Conservation (phyloP, 495 filamentous ascomycete species). For the Rhizodiscina lignyota region DNA sequence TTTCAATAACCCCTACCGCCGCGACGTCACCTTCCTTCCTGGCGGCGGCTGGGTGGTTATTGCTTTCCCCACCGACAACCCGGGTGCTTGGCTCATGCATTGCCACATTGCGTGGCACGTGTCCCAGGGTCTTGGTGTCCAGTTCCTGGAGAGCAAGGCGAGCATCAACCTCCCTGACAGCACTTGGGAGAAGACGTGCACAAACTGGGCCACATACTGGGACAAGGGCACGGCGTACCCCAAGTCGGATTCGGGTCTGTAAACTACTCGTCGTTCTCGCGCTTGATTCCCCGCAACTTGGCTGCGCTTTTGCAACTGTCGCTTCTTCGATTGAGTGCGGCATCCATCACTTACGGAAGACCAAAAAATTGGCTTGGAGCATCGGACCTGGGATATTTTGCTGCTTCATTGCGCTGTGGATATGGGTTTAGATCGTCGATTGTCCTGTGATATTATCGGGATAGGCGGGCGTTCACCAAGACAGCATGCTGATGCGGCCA, state of each 20-base stretch:
- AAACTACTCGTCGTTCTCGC: too few species aligned
- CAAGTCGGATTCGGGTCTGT: slow-evolving; percentile 2
- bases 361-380: too few species aligned
- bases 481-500: too few species aligned
- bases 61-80: slow-evolving; percentile 20
- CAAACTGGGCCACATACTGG: slow-evolving; percentile 2
- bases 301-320: too few species aligned
- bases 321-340: too few species aligned
- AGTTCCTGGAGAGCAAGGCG: slow-evolving; percentile 16
- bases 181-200: background rate
- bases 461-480: too few species aligned
- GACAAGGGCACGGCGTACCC: background rate
- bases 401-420: too few species aligned
- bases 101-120: slow-evolving; percentile 22
- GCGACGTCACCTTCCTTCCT: slow-evolving; percentile 17
- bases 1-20: slow-evolving; percentile 16
- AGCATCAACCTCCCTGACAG: slow-evolving; percentile 1
- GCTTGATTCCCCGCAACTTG: too few species aligned
- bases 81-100: slow-evolving; percentile 19
- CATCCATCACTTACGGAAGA: too few species aligned
- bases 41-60: slow-evolving; percentile 15
- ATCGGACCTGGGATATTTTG: too few species aligned
- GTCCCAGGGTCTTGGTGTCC: slow-evolving; percentile 14
- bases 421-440: too few species aligned
- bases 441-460: too few species aligned